phyloP scores from a whole-genome alignment of 2,329 filamentous ascomycete genomes.

The Monilinia polystroma region DNA sequence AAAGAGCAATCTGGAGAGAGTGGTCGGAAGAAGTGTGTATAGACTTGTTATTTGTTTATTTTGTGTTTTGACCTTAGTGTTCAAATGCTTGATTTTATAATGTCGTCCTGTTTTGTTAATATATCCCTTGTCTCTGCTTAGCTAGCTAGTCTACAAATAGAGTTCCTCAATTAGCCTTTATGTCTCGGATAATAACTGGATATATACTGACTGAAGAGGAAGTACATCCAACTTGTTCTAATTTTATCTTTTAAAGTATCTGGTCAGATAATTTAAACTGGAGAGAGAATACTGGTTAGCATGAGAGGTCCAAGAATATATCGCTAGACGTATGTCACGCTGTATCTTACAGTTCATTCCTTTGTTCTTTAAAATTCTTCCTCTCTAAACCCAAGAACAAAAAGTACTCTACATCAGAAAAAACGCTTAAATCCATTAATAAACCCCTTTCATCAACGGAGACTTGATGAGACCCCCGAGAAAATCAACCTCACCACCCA shows the following conservation, averaged over 20 bases:
- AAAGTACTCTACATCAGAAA: background rate
- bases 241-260: background rate
- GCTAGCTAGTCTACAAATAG: background rate
- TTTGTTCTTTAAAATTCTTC: background rate
- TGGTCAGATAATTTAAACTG: background rate
- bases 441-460: background rate
- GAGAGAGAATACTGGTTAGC: background rate
- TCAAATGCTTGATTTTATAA: background rate
- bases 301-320: background rate
- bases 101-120: background rate
- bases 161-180: background rate
- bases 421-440: background rate
- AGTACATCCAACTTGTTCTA: background rate
- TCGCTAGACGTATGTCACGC: background rate
- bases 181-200: too few relatives aligned
- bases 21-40: background rate
- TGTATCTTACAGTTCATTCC: background rate
- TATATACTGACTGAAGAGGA: too few relatives aligned
- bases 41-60: background rate
- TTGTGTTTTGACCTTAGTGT: background rate
- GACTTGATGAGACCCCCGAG: background rate
- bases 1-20: background rate
- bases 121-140: background rate
- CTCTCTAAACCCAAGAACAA: background rate
- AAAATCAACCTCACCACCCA: too few relatives aligned